phyloP scores from a whole-genome alignment of 2,329 filamentous ascomycete genomes.

The Cytospora leucostoma region DNA sequence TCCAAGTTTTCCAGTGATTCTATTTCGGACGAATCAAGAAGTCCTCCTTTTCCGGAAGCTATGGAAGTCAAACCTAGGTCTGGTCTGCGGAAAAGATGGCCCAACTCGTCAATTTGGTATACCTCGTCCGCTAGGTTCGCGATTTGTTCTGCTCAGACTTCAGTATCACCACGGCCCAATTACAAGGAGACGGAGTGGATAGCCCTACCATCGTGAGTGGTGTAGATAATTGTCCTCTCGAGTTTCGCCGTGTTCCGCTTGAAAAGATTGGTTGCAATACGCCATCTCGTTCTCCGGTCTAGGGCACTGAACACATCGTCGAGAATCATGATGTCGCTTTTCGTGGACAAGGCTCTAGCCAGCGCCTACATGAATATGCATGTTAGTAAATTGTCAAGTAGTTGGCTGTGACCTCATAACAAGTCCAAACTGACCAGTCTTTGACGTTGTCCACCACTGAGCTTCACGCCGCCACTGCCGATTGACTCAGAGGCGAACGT shows the following conservation, averaged over 20 bases:
- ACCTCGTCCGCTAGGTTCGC: conserved; percentile 18
- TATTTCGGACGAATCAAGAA: not conserved
- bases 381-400: not conserved
- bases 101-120: conserved; percentile 25
- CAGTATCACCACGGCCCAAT: not conserved
- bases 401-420: not conserved
- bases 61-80: not conserved
- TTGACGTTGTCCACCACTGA: conserved; percentile 76
- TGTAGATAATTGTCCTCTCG: conserved; percentile 29
- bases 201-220: conserved; percentile 31
- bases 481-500: conserved; percentile 32
- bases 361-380: conserved; percentile 29
- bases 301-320: conserved; percentile 34
- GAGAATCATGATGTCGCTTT: conserved; percentile 29
- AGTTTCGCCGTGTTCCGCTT: conserved; percentile 19
- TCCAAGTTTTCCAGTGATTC: not conserved
- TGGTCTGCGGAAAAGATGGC: not conserved
- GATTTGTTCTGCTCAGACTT: conserved; percentile 3
- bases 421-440: conserved; percentile 54
- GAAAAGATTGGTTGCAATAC: conserved; percentile 27
- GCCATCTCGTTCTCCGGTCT: conserved; percentile 28
- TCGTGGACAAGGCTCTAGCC: conserved; percentile 32
- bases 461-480: conserved; percentile 36
- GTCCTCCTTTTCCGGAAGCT: not conserved
- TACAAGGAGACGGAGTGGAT: not conserved